Base-by-base conservation (phyloP, 495 filamentous ascomycete species). In the Sphaerosporella brunnea region DNA sequence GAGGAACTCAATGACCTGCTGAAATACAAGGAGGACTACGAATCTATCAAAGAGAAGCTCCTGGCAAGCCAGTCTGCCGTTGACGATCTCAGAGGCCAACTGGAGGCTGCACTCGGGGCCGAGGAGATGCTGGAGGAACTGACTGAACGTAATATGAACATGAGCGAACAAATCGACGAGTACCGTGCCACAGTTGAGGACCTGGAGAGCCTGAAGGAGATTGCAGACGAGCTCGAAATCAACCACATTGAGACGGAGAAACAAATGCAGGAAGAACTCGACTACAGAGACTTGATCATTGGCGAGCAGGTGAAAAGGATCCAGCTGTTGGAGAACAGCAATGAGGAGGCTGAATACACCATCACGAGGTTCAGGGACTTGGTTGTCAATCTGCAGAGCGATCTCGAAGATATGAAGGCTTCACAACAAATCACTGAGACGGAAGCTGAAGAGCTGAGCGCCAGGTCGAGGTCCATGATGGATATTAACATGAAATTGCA, bases 81-180 rank as follows among this genome's bases (percentile, higher is more conserved):
- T 18, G 82, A 90, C 52, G 84, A 96, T 53, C 70, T 96, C 24
- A 73, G 83, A 30, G 81, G 93, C 58, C 92, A 95, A 63, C 73
- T 97, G 2, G 86, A 96, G 56, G 80, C 79, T 35, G 84, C 87
- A 7, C 67, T 85, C 2, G 79, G 81, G 8, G 83, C 83, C 13
- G 92, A 95, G 60, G 77, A 90, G 45, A 83, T 94, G 74, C 86
- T 95, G 35, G 92, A 95, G 63, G 78, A 88, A 51, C 71, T 97
- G 2, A 82, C 82, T 2, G 84, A 88, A 44, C 75, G 81, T 52
- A 95, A 90, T 51, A 72, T 86, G 66, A 71, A 68, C 45, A 77
- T 92, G 56, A 75, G 77, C 19, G 82, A 93, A 56, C 73, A 84
- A 51, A 77, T 94, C 34, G 79, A 84, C 47, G 79, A 94, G 53